Conservation (phyloP, 2,329 filamentous ascomycete genomes). For the Clarireedia hainanense region DNA sequence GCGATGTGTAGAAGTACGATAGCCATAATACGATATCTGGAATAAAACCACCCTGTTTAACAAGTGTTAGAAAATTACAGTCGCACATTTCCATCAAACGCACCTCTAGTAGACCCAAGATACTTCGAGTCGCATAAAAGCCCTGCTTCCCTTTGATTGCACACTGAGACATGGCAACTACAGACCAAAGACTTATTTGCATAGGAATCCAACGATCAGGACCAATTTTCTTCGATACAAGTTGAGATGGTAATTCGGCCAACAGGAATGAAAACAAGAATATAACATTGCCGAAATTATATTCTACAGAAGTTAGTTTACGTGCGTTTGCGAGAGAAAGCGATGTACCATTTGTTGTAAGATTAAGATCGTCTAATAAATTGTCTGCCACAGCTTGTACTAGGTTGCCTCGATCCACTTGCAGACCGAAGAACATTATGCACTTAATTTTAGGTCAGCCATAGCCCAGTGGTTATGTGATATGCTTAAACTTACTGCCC, state of each 20-base stretch:
- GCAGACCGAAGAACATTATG: constrained; percentile 53
- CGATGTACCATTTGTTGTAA: constrained; percentile 35
- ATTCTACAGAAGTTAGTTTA: constrained; percentile 10
- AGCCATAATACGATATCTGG: constrained; percentile 60
- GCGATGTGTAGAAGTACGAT: constrained; percentile 68
- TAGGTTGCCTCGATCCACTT: constrained; percentile 53
- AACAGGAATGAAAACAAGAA: constrained; percentile 36
- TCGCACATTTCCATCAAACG: constrained; percentile 19
- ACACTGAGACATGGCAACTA: constrained; percentile 39
- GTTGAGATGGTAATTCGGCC: constrained; percentile 41
- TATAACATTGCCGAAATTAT: constrained; percentile 29
- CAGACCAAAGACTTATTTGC: constrained; percentile 43
- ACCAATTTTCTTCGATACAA: constrained; percentile 40
- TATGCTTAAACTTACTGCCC: constrained; percentile 14
- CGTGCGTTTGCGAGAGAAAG: too few species aligned
- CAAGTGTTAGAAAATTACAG: background rate
- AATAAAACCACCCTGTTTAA: constrained; percentile 48
- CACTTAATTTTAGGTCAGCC: constrained; percentile 43
- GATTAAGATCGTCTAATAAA: constrained; percentile 43
- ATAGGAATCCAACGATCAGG: constrained; percentile 44
- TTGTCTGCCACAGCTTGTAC: constrained; percentile 52
- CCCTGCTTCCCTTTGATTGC: constrained; percentile 35
- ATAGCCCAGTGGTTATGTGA: too few species aligned
- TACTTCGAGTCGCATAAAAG: constrained; percentile 36
- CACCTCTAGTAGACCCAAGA: constrained; percentile 25